Evolutionary conservation across 805 yeast genomes (phyloP).

Genomic region (Candida manassasensis): DNA sequence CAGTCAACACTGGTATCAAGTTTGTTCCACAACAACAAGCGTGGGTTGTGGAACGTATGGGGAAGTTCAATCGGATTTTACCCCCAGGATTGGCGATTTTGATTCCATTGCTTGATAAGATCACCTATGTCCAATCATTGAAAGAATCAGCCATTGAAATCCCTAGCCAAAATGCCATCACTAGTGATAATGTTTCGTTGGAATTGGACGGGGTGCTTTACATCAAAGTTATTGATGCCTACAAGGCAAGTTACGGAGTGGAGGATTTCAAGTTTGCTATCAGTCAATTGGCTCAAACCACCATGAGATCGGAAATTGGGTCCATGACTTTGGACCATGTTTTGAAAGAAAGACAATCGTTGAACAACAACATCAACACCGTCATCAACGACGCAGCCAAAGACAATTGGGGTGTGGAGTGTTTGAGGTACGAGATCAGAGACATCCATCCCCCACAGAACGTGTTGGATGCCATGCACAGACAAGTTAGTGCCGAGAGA

Average conservation of each 20-base stretch:
- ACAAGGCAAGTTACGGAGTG: constrained; percentile 82
- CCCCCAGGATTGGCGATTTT: constrained; percentile 75
- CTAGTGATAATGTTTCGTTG: constrained; percentile 78
- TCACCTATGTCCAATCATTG: constrained; percentile 75
- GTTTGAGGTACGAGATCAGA: constrained; percentile 79
- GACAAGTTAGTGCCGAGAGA: constrained; percentile 84
- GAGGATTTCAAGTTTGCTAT: constrained; percentile 86
- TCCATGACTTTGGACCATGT: constrained; percentile 76
- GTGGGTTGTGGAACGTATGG: constrained; percentile 90
- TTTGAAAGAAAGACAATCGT: constrained; percentile 66
- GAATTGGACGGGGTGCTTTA: constrained; percentile 83
- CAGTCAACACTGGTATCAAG: constrained; percentile 69
- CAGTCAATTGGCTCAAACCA: constrained; percentile 81
- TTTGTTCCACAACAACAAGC: constrained; percentile 91
- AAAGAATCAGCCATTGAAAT: constrained; percentile 85
- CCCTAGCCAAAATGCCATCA: constrained; percentile 79
- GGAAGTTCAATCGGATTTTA: constrained; percentile 62
- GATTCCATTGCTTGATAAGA: constrained; percentile 68
- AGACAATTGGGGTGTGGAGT: constrained; percentile 77
- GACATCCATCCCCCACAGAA: constrained; percentile 85
- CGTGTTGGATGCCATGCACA: constrained; percentile 86
- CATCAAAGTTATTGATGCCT: constrained; percentile 73
- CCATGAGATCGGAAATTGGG: constrained; percentile 88
- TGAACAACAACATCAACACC: constrained; percentile 69
- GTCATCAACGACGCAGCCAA: constrained; percentile 80